Percentiles rank a stretch among this genome's conserved stretches.
phyloP scores from a whole-genome alignment of 768 basidiomycete genomes.

The Solioccasus polychromus region DNA sequence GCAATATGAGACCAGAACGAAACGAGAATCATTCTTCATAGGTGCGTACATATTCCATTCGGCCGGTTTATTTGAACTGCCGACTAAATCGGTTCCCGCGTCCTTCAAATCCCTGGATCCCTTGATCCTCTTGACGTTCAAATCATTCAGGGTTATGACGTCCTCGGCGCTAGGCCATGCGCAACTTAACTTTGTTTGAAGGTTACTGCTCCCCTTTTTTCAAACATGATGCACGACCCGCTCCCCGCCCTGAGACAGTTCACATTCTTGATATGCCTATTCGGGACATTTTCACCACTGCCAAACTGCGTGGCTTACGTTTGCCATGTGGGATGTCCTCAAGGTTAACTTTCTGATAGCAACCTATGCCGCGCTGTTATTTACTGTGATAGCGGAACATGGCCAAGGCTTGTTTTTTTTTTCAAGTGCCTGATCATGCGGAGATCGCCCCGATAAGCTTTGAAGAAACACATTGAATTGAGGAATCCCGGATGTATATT shows the following conservation, averaged over 20 bases:
- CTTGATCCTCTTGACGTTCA: slow-evolving; percentile 9
- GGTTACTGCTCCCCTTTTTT: slow-evolving; percentile 5
- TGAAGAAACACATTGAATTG: slow-evolving; percentile 6
- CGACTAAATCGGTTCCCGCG: slow-evolving; percentile 12
- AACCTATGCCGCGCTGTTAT: slow-evolving; percentile 15
- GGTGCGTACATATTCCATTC: slow-evolving; percentile 1
- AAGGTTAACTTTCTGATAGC: slow-evolving; percentile 29
- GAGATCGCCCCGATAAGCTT: slow-evolving; percentile 30
- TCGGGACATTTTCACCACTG: slow-evolving; percentile 4
- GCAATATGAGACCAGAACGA: slow-evolving; percentile 2
- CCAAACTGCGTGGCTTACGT: too few species aligned
- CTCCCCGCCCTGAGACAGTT: slow-evolving; percentile 7
- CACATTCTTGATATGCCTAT: slow-evolving; percentile 20
- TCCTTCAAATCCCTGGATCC: slow-evolving; percentile 9
- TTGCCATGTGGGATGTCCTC: slow-evolving; percentile 11
- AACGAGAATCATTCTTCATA: slow-evolving; percentile 4
- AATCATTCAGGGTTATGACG: slow-evolving; percentile 28
- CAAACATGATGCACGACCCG: too few species aligned
- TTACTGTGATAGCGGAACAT: slow-evolving; percentile 13
- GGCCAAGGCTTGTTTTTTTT: not conserved
- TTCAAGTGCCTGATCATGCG: slow-evolving; percentile 23
- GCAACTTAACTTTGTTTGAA: slow-evolving; percentile 28
- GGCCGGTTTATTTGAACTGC: slow-evolving; percentile 3
- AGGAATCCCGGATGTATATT: slow-evolving; percentile 1
- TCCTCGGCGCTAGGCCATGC: slow-evolving; percentile 8